Percentiles rank a stretch among this genome's conserved stretches.
phyloP scores from a whole-genome alignment of 2,329 filamentous ascomycete genomes.

The Arthroderma sp. region DNA sequence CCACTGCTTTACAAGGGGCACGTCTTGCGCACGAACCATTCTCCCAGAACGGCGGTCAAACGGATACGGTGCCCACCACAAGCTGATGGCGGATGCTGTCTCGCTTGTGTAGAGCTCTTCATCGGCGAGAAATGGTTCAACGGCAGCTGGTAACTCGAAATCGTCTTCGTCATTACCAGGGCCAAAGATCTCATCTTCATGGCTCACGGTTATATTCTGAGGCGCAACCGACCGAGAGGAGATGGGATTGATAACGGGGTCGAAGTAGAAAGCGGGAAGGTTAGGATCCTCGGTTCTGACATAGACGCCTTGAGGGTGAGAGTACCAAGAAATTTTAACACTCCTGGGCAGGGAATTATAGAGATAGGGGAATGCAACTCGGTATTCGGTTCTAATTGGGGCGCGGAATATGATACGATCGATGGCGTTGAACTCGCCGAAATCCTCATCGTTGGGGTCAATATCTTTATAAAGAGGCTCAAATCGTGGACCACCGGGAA shows the following conservation, averaged over 20 bases:
- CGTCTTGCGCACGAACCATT: conserved; percentile 95
- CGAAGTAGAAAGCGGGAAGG: conserved; percentile 93
- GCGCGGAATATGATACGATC: conserved; percentile 97
- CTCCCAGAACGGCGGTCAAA: conserved; percentile 87
- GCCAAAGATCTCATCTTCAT: conserved; percentile 91
- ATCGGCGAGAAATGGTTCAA: conserved; percentile 80
- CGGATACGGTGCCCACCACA: conserved; percentile 98
- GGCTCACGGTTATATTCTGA: conserved; percentile 82
- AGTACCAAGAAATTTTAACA: conserved; percentile 88
- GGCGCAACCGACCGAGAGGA: conserved; percentile 87
- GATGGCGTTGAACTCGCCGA: conserved; percentile 98
- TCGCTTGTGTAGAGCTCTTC: conserved; percentile 82
- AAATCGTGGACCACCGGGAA: conserved; percentile 93
- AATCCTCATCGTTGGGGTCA: conserved; percentile 96
- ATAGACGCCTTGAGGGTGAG: conserved; percentile 85
- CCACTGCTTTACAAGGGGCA: conserved; percentile 94
- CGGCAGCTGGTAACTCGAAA: conserved; percentile 66
- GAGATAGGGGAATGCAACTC: conserved; percentile 84
- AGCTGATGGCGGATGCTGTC: conserved; percentile 76
- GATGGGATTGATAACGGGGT: conserved; percentile 94
- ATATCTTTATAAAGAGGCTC: conserved; percentile 98
- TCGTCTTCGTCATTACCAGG: conserved; percentile 65
- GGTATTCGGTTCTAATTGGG: conserved; percentile 88
- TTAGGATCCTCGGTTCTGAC: conserved; percentile 76
- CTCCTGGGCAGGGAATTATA: conserved; percentile 95